Percentiles rank a stretch among this genome's conserved stretches.
Evolutionary conservation across 2,329 filamentous ascomycete species (phyloP).

Genomic region (Aureobasidium pullulans): DNA sequence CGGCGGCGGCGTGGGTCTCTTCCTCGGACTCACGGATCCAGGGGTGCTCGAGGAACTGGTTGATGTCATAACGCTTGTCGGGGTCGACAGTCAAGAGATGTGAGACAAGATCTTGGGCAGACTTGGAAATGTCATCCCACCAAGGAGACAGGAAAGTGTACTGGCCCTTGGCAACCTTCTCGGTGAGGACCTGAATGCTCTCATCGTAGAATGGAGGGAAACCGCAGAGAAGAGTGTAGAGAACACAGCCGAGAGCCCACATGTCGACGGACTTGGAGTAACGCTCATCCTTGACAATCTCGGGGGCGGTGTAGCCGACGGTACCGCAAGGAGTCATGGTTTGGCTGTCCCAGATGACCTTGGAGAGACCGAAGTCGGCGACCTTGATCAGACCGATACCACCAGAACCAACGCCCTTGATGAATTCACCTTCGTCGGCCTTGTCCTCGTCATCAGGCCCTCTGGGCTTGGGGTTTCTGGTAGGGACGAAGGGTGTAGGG

Average conservation of each 20-base stretch:
- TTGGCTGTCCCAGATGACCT: slow-evolving; percentile 95
- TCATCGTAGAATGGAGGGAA: slow-evolving; percentile 99
- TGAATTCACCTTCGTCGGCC: slow-evolving; percentile 90
- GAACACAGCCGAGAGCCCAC: slow-evolving; percentile 95
- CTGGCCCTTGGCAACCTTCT: slow-evolving; percentile 94
- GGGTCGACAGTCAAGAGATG: slow-evolving; percentile 92
- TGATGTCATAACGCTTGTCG: slow-evolving; percentile 88
- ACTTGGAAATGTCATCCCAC: slow-evolving; percentile 98
- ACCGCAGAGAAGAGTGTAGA: slow-evolving; percentile 93
- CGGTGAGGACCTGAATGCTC: slow-evolving; percentile 91
- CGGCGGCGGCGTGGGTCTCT: slow-evolving; percentile 57
- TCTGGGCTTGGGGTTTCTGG: slow-evolving; percentile 70
- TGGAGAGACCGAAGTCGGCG: slow-evolving; percentile 94
- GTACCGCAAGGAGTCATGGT: slow-evolving; percentile 99
- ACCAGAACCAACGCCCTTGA: slow-evolving; percentile 71
- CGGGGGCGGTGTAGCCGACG: slow-evolving; percentile 93
- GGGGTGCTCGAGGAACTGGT: slow-evolving; percentile 86
- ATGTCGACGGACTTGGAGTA: slow-evolving; percentile 99
- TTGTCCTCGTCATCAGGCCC: slow-evolving; percentile 93
- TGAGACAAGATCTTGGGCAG: slow-evolving; percentile 86
- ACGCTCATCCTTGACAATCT: slow-evolving; percentile 97
- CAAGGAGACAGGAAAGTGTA: slow-evolving; percentile 97
- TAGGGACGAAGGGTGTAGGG: slow-evolving; percentile 72
- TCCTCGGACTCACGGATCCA: slow-evolving; percentile 75
- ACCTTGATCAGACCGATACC: slow-evolving; percentile 96